Conservation (phyloP, 371 early-diverging fungal genomes). For the Mucor mucedo region DNA sequence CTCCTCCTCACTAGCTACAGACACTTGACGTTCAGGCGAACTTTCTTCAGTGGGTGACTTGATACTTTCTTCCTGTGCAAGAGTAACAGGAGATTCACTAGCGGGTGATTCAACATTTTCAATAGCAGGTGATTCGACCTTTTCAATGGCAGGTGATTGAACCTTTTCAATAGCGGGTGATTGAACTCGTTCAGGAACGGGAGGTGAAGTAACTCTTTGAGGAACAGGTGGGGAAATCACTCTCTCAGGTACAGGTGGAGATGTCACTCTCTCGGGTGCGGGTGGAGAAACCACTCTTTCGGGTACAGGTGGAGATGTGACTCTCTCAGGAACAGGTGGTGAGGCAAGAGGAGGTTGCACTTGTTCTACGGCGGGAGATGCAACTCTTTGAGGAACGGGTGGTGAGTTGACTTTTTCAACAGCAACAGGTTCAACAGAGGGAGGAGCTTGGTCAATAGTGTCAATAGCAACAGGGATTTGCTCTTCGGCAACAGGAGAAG, state of each 20-base stretch:
- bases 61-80: background rate
- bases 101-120: background rate
- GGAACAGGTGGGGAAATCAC: background rate
- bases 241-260: background rate
- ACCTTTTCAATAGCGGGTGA: background rate
- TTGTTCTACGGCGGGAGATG: background rate
- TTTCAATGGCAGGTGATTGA: too few relatives aligned
- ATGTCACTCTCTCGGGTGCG: background rate
- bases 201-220: background rate
- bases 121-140: background rate
- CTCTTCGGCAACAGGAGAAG: background rate
- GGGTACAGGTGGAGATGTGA: background rate
- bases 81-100: background rate
- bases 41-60: background rate
- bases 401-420: background rate
- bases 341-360: background rate
- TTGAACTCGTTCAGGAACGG: background rate
- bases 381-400: conserved; percentile 2
- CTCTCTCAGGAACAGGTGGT: conserved; percentile 4
- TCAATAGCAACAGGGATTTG: background rate
- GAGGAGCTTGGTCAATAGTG: background rate
- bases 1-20: background rate
- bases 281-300: background rate
- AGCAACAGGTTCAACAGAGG: conserved; percentile 5
- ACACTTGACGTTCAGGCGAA: too few relatives aligned